These are phyloP conservation scores for Pythium guiyangense DNA, from an alignment of 352 stramenopile genomes.

Conservation along the genomic window DNA sequence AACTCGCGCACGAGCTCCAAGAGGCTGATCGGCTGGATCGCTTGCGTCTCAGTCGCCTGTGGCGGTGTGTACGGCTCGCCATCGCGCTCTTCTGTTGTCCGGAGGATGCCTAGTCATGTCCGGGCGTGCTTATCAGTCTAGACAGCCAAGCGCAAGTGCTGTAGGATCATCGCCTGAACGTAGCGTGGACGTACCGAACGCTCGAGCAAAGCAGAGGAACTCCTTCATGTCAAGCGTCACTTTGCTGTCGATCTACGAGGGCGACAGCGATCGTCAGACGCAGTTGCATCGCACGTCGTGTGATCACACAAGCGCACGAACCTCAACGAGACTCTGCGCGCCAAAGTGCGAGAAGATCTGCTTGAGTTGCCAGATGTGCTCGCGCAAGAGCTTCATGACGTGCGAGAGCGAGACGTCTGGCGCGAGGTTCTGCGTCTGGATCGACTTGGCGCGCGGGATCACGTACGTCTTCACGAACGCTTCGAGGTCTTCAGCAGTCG, in stretches of 20 bases:
- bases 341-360: conserved; percentile 77
- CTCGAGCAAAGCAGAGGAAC: conserved; percentile 61
- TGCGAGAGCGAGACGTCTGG: conserved; percentile 63
- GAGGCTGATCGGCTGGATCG: conserved; percentile 51
- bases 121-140: conserved; percentile 15
- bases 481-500: conserved; percentile 30
- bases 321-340: conserved; percentile 53
- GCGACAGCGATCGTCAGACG: not conserved
- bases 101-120: conserved; percentile 56
- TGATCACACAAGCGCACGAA: conserved; percentile 6
- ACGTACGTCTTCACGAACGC: conserved; percentile 44
- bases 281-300: too few relatives aligned
- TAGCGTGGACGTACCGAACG: conserved; percentile 46
- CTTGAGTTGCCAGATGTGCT: conserved; percentile 69
- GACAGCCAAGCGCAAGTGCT: not conserved
- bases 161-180: too few relatives aligned
- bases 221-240: conserved; percentile 53
- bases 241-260: conserved; percentile 37
- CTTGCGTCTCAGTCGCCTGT: conserved; percentile 20
- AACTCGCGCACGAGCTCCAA: conserved; percentile 66
- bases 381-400: conserved; percentile 63
- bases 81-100: conserved; percentile 35
- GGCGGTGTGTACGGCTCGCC: conserved; percentile 44
- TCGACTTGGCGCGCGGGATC: conserved; percentile 43
- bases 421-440: conserved; percentile 53